Evolutionary conservation across 352 stramenopile species (phyloP).

Genomic region (Phytopythium cucurbitacearum): DNA sequence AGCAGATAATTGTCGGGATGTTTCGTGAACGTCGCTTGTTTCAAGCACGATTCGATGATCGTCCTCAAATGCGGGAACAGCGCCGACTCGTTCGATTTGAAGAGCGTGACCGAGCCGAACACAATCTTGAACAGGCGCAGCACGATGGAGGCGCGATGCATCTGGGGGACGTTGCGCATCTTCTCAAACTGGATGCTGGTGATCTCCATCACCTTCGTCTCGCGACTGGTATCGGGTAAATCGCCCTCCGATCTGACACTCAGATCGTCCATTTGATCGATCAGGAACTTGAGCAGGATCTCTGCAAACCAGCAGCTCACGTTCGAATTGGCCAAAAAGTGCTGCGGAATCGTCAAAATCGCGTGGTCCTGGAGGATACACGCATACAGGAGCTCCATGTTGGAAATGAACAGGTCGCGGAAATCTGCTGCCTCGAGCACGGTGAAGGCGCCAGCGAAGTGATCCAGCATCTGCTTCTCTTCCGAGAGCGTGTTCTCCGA

Average conservation of each 20-base stretch:
- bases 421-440: slow-evolving; percentile 95
- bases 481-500: slow-evolving; percentile 85
- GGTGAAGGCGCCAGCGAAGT: slow-evolving; percentile 96
- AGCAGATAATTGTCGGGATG: slow-evolving; percentile 95
- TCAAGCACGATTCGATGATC: slow-evolving; percentile 92
- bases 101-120: slow-evolving; percentile 94
- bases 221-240: slow-evolving; percentile 68
- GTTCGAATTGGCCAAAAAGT: slow-evolving; percentile 93
- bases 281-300: slow-evolving; percentile 93
- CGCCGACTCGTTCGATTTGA: slow-evolving; percentile 94
- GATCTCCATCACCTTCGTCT: slow-evolving; percentile 74
- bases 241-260: slow-evolving; percentile 78
- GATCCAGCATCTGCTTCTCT: slow-evolving; percentile 95
- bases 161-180: slow-evolving; percentile 65
- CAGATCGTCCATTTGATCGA: slow-evolving; percentile 92
- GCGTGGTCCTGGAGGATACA: slow-evolving; percentile 92
- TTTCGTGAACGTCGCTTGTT: slow-evolving; percentile 86
- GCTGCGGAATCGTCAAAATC: slow-evolving; percentile 92
- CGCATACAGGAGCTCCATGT: slow-evolving; percentile 90
- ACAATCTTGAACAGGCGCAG: slow-evolving; percentile 94
- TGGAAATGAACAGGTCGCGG: slow-evolving; percentile 84
- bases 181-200: slow-evolving; percentile 70
- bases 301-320: slow-evolving; percentile 93
- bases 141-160: slow-evolving; percentile 83
- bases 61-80: slow-evolving; percentile 92